phyloP scores from a whole-genome alignment of 768 basidiomycete genomes.

The Lentinula aciculospora region DNA sequence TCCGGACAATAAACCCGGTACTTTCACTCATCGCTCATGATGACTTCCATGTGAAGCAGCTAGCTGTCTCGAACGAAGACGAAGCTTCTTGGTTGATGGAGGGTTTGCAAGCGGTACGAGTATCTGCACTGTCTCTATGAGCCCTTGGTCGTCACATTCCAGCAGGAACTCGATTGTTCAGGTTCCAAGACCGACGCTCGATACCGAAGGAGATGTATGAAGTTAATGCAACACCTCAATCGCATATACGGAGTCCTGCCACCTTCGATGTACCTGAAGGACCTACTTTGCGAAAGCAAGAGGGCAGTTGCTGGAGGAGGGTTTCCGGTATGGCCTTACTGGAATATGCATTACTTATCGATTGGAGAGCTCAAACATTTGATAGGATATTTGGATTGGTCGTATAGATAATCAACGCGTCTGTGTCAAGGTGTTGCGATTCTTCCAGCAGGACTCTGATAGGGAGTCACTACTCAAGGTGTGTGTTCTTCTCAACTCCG shows the following conservation, averaged over 20 bases:
- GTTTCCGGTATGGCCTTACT: neutral
- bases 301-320: conserved; percentile 3
- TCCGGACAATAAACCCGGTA: too few species aligned
- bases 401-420: neutral
- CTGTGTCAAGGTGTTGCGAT: conserved; percentile 10
- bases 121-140: neutral
- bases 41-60: neutral
- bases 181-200: neutral
- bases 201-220: neutral
- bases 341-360: too few species aligned
- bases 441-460: neutral
- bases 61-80: neutral
- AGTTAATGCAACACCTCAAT: neutral
- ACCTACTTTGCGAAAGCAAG: neutral
- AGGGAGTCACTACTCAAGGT: neutral
- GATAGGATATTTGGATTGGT: conserved; percentile 11
- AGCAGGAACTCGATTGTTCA: neutral
- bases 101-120: neutral
- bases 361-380: neutral
- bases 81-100: neutral
- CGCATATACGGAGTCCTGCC: neutral
- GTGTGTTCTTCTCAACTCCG: neutral
- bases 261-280: neutral
- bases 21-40: neutral
- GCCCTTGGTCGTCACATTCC: too few species aligned